Evolutionary conservation across 2,329 filamentous ascomycete species (phyloP), one percentile per base, ranked within the genome.

Genomic region (Daldinia eschscholtzii): DNA sequence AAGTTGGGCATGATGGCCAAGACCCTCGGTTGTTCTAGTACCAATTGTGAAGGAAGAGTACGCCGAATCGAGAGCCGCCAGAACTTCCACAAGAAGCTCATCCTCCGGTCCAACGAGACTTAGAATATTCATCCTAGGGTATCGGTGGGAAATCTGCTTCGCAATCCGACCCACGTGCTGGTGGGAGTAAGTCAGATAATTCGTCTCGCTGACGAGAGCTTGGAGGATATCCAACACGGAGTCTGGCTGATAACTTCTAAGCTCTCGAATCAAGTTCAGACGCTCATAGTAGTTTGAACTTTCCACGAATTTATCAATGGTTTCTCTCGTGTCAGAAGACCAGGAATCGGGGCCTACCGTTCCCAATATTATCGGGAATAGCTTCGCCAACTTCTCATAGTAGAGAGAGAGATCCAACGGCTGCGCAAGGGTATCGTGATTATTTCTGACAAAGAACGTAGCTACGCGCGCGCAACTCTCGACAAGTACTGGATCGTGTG

Each of bases 121-220:
- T 1, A 84, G 74, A 13, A 82, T 78, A 7, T 79, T 75, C 81
- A 83, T 81, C 3, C 73, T 73, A 0, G 81, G 77, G 46, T 81
- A 81, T 10, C 78, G 77, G 72, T 83, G 82, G 0, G 74, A 66
- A 6, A 83, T 79, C 70, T 84, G 82, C 53, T 73, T 70, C 7
- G 78, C 70, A 10, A 82, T 72, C 1, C 77, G 75, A 5, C 76
- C 70, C 4, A 83, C 30, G 26, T 82, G 80, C 1, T 64, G 61
- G 39, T 79, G 77, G 68, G 82, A 80, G 0, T 60, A 63, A 4
- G 72, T 57, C 1, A 80, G 64, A 4, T 77, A 71, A 6, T 75
- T 75, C 1, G 79, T 78, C 42, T 81, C 77, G 2, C 77, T 71
- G 1, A 80, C 65, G 1, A 81, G 60, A 0, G 76, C 60, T 0